Evolutionary conservation across 768 basidiomycete genomes (phyloP).

Genomic region (Grammothele lineata): DNA sequence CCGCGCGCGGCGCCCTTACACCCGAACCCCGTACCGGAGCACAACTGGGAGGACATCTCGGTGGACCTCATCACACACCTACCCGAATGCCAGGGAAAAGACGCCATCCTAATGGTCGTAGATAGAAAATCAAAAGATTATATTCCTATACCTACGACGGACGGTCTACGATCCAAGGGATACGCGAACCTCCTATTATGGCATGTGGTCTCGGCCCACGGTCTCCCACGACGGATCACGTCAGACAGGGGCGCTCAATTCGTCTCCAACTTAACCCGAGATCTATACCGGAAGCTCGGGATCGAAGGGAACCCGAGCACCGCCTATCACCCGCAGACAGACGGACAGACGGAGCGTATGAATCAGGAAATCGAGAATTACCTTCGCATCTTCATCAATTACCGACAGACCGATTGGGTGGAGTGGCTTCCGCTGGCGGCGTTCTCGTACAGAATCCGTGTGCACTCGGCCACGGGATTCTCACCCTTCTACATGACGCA

Average conservation of each 20-base stretch:
- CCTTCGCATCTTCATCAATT: conserved; percentile 30
- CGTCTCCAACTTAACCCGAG: conserved; percentile 28
- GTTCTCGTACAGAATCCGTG: conserved; percentile 32
- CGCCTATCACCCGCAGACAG: conserved; percentile 41
- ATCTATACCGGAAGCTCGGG: conserved; percentile 26
- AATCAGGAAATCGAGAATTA: conserved; percentile 40
- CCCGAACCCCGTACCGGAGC: conserved; percentile 13
- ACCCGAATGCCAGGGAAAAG: conserved; percentile 13
- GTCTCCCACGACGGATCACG: conserved; percentile 7
- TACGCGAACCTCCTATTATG: conserved; percentile 14
- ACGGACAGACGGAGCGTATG: conserved; percentile 37
- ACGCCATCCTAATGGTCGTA: conserved; percentile 17
- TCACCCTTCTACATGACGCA: conserved; percentile 31
- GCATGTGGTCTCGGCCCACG: conserved; percentile 12
- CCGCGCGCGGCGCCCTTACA: conserved; percentile 8
- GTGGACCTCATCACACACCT: conserved; percentile 20
- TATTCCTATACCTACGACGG: conserved; percentile 23
- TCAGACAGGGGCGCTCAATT: conserved; percentile 23
- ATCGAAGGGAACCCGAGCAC: conserved; percentile 34
- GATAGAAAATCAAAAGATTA: conserved; percentile 22
- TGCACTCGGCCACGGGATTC: conserved; percentile 23
- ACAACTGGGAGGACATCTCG: conserved; percentile 8
- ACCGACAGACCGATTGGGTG: conserved; percentile 32
- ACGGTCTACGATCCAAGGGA: conserved; percentile 19
- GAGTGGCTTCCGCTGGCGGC: conserved; percentile 29